Conservation (phyloP, 768 basidiomycete genomes). For the Pleurotus djamor region DNA sequence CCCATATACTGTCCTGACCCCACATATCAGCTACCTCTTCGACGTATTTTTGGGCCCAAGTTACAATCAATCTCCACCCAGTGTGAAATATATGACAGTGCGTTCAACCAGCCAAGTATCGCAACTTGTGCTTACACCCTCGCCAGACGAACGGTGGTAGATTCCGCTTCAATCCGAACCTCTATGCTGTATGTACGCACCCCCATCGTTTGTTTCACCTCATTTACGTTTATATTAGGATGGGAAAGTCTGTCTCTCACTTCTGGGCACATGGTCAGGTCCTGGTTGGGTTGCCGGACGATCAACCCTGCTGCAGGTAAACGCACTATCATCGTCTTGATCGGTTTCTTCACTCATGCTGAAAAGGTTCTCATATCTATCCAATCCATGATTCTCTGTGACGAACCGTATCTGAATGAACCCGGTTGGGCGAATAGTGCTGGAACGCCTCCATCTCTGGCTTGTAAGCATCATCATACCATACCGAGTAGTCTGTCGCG, state of each 20-base stretch:
- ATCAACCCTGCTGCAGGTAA: constrained; percentile 84
- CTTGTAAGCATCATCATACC: constrained; percentile 50
- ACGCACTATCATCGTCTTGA: constrained; percentile 12
- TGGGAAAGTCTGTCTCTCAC: constrained; percentile 91
- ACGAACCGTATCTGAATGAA: constrained; percentile 92
- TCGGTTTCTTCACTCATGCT: constrained; percentile 23
- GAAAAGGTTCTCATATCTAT: constrained; percentile 90
- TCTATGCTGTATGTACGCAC: constrained; percentile 69
- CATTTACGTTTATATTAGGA: constrained; percentile 42
- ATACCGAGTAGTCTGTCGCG: background rate
- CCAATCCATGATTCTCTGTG: constrained; percentile 94
- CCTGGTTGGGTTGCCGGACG: constrained; percentile 93
- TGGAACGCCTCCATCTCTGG: constrained; percentile 72
- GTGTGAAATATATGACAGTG: constrained; percentile 62
- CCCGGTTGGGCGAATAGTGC: constrained; percentile 80
- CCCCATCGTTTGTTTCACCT: background rate
- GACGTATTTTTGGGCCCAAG: constrained; percentile 91
- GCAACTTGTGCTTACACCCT: background rate
- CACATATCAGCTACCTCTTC: constrained; percentile 58
- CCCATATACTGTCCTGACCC: constrained; percentile 11
- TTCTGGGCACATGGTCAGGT: constrained; percentile 90
- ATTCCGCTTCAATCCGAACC: constrained; percentile 91
- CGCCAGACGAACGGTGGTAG: constrained; percentile 81
- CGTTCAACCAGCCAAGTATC: constrained; percentile 10
- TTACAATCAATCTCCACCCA: constrained; percentile 87